Evolutionary conservation across 176 grass and related monocot species (phyloP), one percentile per base, ranked within the genome.

Genomic region (Triticum timopheevii): DNA sequence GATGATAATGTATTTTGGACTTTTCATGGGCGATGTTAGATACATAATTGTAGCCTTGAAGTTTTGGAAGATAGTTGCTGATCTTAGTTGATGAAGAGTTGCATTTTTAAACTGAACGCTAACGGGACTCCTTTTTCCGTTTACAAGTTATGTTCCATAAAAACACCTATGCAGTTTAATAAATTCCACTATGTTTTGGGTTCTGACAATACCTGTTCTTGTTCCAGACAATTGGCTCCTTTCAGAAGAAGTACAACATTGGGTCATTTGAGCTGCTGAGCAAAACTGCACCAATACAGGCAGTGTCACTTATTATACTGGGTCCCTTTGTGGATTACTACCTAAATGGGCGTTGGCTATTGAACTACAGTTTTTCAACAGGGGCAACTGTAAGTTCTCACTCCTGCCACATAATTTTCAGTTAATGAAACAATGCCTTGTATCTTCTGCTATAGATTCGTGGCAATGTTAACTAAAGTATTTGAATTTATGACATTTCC

Each of bases 221-320:
- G 66, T 90, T 85, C 81, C 83, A 99, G 97, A 94, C 97, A 28
- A 96, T 96, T 81, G 94, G 90, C 49, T 94, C 94, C 64, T 96
- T 96, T 75, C 97, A 96, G 83, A 99, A 93, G 76, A 97, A 99
- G 89, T 97, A 99, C 86, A 93, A 93, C 65, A 94, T 99, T 83
- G 94, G 97, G 30, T 99, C 97, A 25, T 97, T 97, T 90, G 94
- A 97, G 92, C 85, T 99, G 52, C 85, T 93, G 36, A 96, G 92
- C 82, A 93, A 93, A 86, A 94, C 97, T 61, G 94, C 94, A 68
- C 94, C 90, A 38, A 96, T 96, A 68, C 97, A 98, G 76, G 97
- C 97, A 23, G 3, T 79, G 66, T 98, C 97, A 87, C 97, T 98
- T 54, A 80, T 98, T 78, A 61, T 92, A 63, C 83, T 98, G 71